These are phyloP conservation scores for Abortiporus biennis DNA, from an alignment of 1,284 basidiomycete species.

Conservation along the genomic window DNA sequence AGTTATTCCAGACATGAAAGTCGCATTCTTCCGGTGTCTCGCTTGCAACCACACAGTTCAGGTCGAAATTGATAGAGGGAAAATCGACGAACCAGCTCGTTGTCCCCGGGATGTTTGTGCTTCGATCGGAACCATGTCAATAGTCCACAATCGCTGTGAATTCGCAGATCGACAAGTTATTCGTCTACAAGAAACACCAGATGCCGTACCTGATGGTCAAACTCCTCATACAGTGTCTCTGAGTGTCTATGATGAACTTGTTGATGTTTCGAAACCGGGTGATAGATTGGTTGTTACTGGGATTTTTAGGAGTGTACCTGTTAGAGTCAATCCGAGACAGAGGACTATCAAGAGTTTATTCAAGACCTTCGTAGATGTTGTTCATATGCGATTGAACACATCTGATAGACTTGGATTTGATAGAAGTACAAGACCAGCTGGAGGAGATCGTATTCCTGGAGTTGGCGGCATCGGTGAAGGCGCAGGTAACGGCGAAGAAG, in stretches of 20 bases:
- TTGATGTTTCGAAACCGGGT: slow-evolving; percentile 92
- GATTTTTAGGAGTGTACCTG: slow-evolving; percentile 92
- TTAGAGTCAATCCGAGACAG: slow-evolving; percentile 89
- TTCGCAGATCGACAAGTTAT: slow-evolving; percentile 96
- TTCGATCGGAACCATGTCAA: slow-evolving; percentile 83
- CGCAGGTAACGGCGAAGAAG: slow-evolving; percentile 56
- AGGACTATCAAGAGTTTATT: slow-evolving; percentile 92
- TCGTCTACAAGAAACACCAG: slow-evolving; percentile 94
- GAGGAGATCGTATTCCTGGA: slow-evolving; percentile 65
- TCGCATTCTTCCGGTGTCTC: slow-evolving; percentile 97
- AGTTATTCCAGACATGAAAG: slow-evolving; percentile 98
- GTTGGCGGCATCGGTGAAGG: slow-evolving; percentile 83
- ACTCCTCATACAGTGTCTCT: slow-evolving; percentile 96
- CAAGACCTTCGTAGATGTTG: slow-evolving; percentile 95
- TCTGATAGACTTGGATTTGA: slow-evolving; percentile 77
- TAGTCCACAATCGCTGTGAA: slow-evolving; percentile 96
- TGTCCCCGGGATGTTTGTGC: slow-evolving; percentile 93
- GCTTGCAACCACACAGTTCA: slow-evolving; percentile 93
- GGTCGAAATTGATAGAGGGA: slow-evolving; percentile 93
- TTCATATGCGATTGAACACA: slow-evolving; percentile 81
- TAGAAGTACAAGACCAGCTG: slow-evolving; percentile 69
- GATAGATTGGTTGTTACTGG: slow-evolving; percentile 90
- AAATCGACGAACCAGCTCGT: slow-evolving; percentile 87
- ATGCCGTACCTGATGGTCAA: slow-evolving; percentile 96
- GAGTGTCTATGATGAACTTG: slow-evolving; percentile 95